These are phyloP conservation scores for Penicillium taxi DNA, from an alignment of 495 filamentous ascomycete species.

Conservation along the genomic window DNA sequence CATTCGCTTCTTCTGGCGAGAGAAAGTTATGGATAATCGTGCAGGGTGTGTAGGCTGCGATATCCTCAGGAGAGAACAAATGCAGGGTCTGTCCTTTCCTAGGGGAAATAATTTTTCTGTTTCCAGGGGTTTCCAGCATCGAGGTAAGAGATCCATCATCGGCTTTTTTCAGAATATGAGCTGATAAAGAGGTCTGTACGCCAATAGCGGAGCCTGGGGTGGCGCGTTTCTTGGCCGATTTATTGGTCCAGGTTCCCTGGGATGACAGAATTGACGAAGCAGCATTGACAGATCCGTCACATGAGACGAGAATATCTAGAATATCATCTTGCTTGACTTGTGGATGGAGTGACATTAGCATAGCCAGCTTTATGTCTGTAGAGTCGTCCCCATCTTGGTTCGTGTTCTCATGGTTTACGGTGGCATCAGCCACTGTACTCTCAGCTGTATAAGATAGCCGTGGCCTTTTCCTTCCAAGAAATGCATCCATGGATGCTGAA, in stretches of 20 bases:
- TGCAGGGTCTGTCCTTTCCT: constrained; percentile 76
- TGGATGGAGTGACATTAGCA: constrained; percentile 70
- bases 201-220: constrained; percentile 14
- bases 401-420: not conserved
- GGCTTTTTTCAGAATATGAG: constrained; percentile 33
- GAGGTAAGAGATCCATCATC: constrained; percentile 20
- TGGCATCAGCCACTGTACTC: not conserved
- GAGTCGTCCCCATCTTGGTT: constrained; percentile 51
- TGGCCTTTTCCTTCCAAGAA: constrained; percentile 46
- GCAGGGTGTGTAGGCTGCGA: constrained; percentile 75
- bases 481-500: constrained; percentile 46
- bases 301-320: constrained; percentile 68
- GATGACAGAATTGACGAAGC: constrained; percentile 47
- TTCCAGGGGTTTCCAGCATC: constrained; percentile 30
- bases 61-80: constrained; percentile 69
- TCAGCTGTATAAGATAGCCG: constrained; percentile 19
- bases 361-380: constrained; percentile 82
- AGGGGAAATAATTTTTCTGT: constrained; percentile 38
- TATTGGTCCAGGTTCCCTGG: constrained; percentile 8
- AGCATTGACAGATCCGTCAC: constrained; percentile 65
- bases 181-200: constrained; percentile 36
- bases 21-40: constrained; percentile 90
- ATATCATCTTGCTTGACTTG: constrained; percentile 53
- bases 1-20: constrained; percentile 57
- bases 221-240: constrained; percentile 24